Base-by-base conservation (phyloP, 2,329 filamentous ascomycete genomes). In the Fusarium transvaalense region DNA sequence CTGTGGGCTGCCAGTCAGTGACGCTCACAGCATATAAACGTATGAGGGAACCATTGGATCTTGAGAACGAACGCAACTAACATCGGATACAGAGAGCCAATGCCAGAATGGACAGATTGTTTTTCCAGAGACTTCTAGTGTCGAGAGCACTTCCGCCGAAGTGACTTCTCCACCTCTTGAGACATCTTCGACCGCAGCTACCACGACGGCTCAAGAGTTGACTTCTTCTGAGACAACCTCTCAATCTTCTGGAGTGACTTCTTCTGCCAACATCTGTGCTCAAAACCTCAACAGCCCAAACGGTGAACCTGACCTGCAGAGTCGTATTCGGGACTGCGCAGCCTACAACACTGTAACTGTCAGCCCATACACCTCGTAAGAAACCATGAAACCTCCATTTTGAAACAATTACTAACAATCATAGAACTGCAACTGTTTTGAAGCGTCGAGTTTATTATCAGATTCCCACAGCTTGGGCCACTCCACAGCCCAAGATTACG, bases 301-400 rank as follows among this genome's bases (percentile, higher is more conserved):
- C 6, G 65, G 53, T 3, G 17, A 56, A 2, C 65, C 65, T 39
- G 47, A 64, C 1, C 37, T 51, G 1, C 21, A 31, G 13, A 64
- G 50, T 13, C 65, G 63, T 19, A 23, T 64, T 0, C 12, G 31
- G 5, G 65, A 68, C 59, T 68, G 65, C 10, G 41, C 31, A 15
- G 37, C 32, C 2, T 23, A 63, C n/a, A 41, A 68, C 34, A 60
- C 50, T 0, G 54, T 68, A 13, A 68, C 65, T 3, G 63, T 68
- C 34, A 68, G 63, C 59, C 65, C 65, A 13, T 60, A 52, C 15
- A 35, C 63, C 1, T 37, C 56, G 65, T 68, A 57, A 60, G 32
- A 0, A 5, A 10, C 19, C 15, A 3, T 1, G 2, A 1, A 10
- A 3, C 23, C 23, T 25, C 21, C 0, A 2, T 5, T 0, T 5